Evolutionary conservation across 208 protist genomes (phyloP), one percentile per base, ranked within the genome.

Genomic region (Jaenimonas drosophilae): DNA sequence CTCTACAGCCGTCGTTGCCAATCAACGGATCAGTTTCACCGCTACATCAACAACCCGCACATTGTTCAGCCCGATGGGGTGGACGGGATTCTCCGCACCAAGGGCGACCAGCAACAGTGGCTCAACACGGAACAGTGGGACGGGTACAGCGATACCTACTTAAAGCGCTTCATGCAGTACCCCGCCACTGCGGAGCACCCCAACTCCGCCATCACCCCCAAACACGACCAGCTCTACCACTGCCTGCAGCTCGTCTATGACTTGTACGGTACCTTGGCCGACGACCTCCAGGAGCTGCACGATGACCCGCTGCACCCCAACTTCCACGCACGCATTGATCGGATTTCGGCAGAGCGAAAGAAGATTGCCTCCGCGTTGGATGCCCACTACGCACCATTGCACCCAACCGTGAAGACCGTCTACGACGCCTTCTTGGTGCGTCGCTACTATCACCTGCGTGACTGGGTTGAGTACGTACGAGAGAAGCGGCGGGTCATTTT

Each of bases 91-190:
- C 73, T 68, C 0, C 76, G 76, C 23, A 82, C 71, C 2, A 88
- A 88, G 30, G 76, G 54, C 12, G 78, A 87, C 17, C 84, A 89
- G 66, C 78, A 87, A 64, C 61, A 73, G 60, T 92, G 84, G 84
- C 64, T 87, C 27, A 88, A 92, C 68, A 87, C 73, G 23, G 79
- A 92, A 58, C 84, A 92, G 58, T 92, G 80, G 79, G 61, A 71
- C 27, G 84, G 84, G 6, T 92, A 92, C 70, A 92, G 84, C 41
- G 62, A 74, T 11, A 82, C 76, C 4, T 92, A 89, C 40, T 61
- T 92, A 32, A 36, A 69, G 54, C 70, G 71, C 19, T 60, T 75
- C 54, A 92, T 92, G 78, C 78, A 88, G 52, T 92, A 92, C 50
- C 65, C 74, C 1, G 76, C 72, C 41, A 88, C 78, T 16, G 65